Percentiles rank a stretch among this genome's conserved stretches.
These are phyloP conservation scores for Entomophthora muscae DNA, from an alignment of 371 early-diverging fungal species.

Conservation along the genomic window DNA sequence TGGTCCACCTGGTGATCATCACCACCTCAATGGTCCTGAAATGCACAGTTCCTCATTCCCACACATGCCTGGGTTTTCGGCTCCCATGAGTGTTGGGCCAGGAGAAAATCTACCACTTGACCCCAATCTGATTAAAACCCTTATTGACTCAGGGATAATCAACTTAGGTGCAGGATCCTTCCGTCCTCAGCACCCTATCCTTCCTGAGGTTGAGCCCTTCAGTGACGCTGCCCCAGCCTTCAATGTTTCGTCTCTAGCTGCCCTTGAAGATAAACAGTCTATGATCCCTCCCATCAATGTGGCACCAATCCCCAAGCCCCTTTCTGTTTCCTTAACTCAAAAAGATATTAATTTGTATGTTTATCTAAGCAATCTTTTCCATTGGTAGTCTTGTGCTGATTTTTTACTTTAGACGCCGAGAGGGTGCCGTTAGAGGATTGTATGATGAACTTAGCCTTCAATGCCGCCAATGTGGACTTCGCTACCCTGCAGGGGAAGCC, in stretches of 20 bases:
- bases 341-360: constrained; percentile 16
- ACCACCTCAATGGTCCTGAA: neutral
- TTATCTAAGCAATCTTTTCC: constrained; percentile 5
- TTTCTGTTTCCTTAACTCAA: constrained; percentile 10
- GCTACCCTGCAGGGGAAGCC: constrained; percentile 45
- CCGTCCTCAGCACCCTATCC: neutral
- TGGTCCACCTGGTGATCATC: neutral
- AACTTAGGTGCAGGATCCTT: neutral
- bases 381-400: neutral
- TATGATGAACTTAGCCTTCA: constrained; percentile 58
- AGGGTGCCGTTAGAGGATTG: constrained; percentile 38
- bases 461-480: constrained; percentile 83
- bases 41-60: neutral
- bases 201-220: neutral
- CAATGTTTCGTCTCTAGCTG: neutral
- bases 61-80: neutral
- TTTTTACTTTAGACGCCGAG: constrained; percentile 23
- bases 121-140: neutral
- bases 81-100: neutral
- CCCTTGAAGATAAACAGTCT: neutral
- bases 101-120: neutral
- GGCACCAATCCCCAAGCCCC: too few species aligned
- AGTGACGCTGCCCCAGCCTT: neutral
- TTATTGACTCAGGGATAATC: neutral
- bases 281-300: neutral